Base-by-base conservation (phyloP, 345 rosid species). In the Brassica carinata region DNA sequence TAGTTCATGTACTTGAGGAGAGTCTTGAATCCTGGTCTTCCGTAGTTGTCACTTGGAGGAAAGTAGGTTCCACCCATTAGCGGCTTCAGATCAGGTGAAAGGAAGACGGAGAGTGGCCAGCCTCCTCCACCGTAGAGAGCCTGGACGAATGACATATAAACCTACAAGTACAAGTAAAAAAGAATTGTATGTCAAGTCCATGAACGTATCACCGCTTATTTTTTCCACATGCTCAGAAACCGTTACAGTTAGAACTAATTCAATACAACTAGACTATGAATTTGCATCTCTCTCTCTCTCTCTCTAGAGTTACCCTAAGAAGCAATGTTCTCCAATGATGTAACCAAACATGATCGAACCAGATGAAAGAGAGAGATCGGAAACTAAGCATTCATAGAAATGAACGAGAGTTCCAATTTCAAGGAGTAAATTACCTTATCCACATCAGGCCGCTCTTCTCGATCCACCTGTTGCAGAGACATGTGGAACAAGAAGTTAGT, bases 21-120 rank as follows among this genome's bases (percentile, higher is more conserved):
- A 71, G 97, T 91, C 87, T 91, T 95, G 85, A 95, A 93, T 48
- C 99, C 99, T 5, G 98, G 98, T 77, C 94, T 87, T 77, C 97
- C 98, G 75, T 89, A 87, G 51, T 89, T 90, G 85, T 93, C 96
- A 79, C 93, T 87, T 0, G 98, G 97, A 40, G 98, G 98, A 53
- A 95, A 95, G 87, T 92, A 95, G 74, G 97, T 95, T 83, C 98
- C 99, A 67, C 99, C 97, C 98, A 95, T 90, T 72, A 92, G 80
- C 7, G 99, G 99, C 83, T 93, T 95, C 75, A 95, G 82, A 87
- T 95, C 96, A 81, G 98, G 97, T 76, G 99, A 88, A 80, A 95
- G 92, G 80, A 95, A 95, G 70, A 89, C 98, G 0, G 90, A 87
- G 17, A 92, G 83, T 64, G 99, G 99, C 99, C 99, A 95, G 14